These are phyloP conservation scores for Selenicereus undatus DNA, from an alignment of 148 eudicot genomes.

Conservation along the genomic window DNA sequence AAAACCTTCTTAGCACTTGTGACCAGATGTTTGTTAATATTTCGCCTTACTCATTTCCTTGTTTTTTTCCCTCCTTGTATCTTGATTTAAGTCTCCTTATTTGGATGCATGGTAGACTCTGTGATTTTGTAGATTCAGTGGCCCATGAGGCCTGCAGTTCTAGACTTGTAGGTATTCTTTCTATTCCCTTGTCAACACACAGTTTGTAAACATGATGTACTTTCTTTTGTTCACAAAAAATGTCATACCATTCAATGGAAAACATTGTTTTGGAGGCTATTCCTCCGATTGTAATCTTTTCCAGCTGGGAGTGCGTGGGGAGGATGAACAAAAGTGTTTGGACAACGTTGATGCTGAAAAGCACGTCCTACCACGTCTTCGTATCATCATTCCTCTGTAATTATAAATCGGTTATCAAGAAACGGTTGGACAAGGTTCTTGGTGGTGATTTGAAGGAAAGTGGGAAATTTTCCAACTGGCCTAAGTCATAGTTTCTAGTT, in stretches of 20 bases:
- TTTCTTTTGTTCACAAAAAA: background rate
- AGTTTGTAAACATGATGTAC: background rate
- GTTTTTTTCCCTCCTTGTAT: background rate
- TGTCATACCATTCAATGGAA: slow-evolving; percentile 15
- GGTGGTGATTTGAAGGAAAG: no score
- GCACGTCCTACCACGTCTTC: no score
- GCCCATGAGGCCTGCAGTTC: background rate
- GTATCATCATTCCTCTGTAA: no score
- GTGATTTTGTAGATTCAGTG: slow-evolving; percentile 28
- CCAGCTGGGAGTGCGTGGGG: background rate
- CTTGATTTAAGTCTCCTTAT: background rate
- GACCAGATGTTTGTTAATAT: slow-evolving; percentile 28
- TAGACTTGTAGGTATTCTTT: slow-evolving; percentile 20
- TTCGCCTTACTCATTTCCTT: background rate
- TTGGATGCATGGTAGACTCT: background rate
- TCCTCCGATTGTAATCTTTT: no score
- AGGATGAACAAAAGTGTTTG: no score
- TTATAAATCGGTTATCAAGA: no score
- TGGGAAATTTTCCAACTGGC: no score
- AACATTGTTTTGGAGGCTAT: background rate
- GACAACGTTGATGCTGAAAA: no score
- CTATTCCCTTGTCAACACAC: slow-evolving; percentile 8
- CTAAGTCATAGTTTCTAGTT: no score
- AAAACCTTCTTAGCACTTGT: background rate
- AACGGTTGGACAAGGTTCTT: no score